Base-by-base conservation (phyloP, 2,329 filamentous ascomycete species). In the Alternaria hordeiaustralica region DNA sequence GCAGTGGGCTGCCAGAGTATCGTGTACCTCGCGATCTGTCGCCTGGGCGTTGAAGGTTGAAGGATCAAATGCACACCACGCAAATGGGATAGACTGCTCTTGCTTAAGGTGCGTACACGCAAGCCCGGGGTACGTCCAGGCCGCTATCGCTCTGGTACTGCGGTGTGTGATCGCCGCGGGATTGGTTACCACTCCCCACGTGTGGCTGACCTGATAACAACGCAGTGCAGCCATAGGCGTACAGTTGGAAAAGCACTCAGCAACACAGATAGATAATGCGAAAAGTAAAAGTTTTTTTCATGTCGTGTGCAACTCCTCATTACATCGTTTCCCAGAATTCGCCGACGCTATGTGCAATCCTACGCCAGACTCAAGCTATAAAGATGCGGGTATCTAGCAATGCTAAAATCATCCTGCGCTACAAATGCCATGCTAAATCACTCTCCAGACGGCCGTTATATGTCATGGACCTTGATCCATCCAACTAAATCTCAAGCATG, bases 301-400 rank as follows among this genome's bases (percentile, higher is more conserved):
- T 26, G 21, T 26, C 46, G 30, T 18, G 28, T 45, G 45, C 28
- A 49, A 36, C 28, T 63, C 55, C 45, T 60, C 60, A 60, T 60
- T 50, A 55, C 1, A 44, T 60, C n/a, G 30, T 60, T 21, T 45
- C 53, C 23, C 50, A 60, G 43, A 33, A 20, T 58, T 54, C 33
- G 53, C 54, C 61, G 12, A 43, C 58, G 61, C 61, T 64, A 64
- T 58, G 51, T 64, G 58, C 49, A 58, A 50, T 50, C 36, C 58
- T 55, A 49, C 58, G 50, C 68, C 53, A 65, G 65, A 62, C 30
- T 60, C 36, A 66, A 64, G 53, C 68, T 67, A 64, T 76, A 71
- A 73, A 72, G 30, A 71, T 75, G 75, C 75, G 78, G 77, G 78
- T 80, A 80, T 80, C 78, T 78, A 79, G 75, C 75, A 75, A 78